A percentile compares a stretch with the other conserved stretches of the same genome.
These are phyloP conservation scores for Phlebiopsis flavidoalba DNA, from an alignment of 768 basidiomycete genomes.

Conservation along the genomic window DNA sequence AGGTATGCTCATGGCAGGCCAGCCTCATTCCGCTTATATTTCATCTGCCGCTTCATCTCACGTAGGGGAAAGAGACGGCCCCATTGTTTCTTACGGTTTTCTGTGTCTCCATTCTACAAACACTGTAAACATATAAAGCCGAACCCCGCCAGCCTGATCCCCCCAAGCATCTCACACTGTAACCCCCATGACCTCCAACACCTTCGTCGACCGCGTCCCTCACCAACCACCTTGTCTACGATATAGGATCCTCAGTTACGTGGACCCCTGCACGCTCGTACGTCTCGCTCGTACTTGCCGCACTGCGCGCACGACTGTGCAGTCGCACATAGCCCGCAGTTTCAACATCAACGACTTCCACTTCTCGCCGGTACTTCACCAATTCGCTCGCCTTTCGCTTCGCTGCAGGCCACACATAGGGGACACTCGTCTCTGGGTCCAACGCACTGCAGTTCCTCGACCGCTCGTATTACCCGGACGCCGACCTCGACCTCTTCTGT, in stretches of 20 bases:
- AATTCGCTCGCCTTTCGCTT: slow-evolving; percentile 35
- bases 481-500: slow-evolving; percentile 51
- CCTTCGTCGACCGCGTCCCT: not conserved
- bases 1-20: too few relatives aligned
- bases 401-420: slow-evolving; percentile 38
- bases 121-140: too few relatives aligned
- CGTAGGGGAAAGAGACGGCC: too few relatives aligned
- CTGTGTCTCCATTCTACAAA: too few relatives aligned
- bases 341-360: slow-evolving; percentile 33
- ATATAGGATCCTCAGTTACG: slow-evolving; percentile 4
- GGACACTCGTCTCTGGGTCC: slow-evolving; percentile 48
- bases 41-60: too few relatives aligned
- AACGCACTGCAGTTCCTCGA: slow-evolving; percentile 49
- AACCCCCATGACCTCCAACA: not conserved
- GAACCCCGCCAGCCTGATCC: too few relatives aligned
- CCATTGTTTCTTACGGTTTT: too few relatives aligned
- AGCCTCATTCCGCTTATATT: too few relatives aligned
- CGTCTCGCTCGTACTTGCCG: slow-evolving; percentile 17
- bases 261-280: slow-evolving; percentile 7
- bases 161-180: too few relatives aligned
- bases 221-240: slow-evolving; percentile 5
- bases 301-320: slow-evolving; percentile 10
- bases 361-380: slow-evolving; percentile 31
- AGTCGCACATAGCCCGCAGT: slow-evolving; percentile 21
- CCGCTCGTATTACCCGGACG: slow-evolving; percentile 34